Percentiles rank a stretch among this genome's conserved stretches.
Conservation (phyloP, 2,329 filamentous ascomycete genomes). For the Teratosphaeria zuluensis region DNA sequence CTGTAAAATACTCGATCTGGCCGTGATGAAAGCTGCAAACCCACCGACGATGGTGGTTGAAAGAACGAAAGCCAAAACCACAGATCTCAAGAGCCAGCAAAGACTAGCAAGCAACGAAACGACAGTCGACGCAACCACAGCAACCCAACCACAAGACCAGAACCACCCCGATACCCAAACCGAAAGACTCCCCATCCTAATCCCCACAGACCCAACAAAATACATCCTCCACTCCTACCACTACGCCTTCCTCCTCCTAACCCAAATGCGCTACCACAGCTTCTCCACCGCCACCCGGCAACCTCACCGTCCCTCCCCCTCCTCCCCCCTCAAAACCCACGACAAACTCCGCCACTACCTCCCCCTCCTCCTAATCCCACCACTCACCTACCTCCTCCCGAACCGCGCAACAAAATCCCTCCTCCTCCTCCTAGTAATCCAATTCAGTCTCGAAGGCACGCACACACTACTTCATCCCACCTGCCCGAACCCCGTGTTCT, state of each 20-base stretch:
- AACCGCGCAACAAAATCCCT: slow-evolving; percentile 3
- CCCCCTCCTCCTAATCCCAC: slow-evolving; percentile 4
- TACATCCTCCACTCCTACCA: neutral
- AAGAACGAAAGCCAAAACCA: neutral
- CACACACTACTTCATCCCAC: slow-evolving; percentile 9
- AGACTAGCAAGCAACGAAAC: too few relatives aligned
- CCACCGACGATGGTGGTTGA: slow-evolving; percentile 5
- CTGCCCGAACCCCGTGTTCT: slow-evolving; percentile 11
- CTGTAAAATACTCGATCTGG: slow-evolving; percentile 12
- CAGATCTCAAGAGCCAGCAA: neutral
- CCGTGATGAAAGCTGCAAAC: slow-evolving; percentile 3
- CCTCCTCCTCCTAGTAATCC: slow-evolving; percentile 8
- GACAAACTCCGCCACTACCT: slow-evolving; percentile 2
- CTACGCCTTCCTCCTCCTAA: slow-evolving; percentile 10
- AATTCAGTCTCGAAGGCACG: slow-evolving; percentile 5
- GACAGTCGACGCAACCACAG: neutral
- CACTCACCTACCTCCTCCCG: slow-evolving; percentile 4
- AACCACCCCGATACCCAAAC: too few relatives aligned
- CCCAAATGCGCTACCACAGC: slow-evolving; percentile 13
- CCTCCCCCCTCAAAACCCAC: neutral
- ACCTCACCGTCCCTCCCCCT: slow-evolving; percentile 1
- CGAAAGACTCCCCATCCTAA: neutral
- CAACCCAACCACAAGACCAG: neutral
- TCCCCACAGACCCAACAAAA: neutral
- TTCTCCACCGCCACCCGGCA: slow-evolving; percentile 12